phyloP scores from a whole-genome alignment of 352 stramenopile genomes.

The Globisporangium recalcitrans region DNA sequence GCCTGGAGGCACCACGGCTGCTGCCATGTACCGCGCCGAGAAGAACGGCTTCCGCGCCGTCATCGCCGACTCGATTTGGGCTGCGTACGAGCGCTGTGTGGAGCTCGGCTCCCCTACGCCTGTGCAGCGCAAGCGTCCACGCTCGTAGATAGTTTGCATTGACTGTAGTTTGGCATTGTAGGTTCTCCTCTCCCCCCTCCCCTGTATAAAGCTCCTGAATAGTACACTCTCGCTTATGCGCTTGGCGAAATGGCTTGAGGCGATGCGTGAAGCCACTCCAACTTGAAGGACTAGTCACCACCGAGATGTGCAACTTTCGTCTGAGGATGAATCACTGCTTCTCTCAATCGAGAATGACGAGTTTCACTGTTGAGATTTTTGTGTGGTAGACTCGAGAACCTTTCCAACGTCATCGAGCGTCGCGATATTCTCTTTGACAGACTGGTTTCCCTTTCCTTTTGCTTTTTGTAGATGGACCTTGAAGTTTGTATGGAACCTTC shows the following conservation, averaged over 20 bases:
- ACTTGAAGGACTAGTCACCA: slow-evolving; percentile 10
- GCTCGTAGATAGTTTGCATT: slow-evolving; percentile 28
- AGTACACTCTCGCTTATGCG: neutral
- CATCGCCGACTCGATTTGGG: slow-evolving; percentile 94
- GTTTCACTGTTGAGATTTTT: too few relatives aligned
- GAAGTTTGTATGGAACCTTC: slow-evolving; percentile 3
- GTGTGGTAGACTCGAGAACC: neutral
- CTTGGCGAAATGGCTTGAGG: neutral
- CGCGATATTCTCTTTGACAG: neutral
- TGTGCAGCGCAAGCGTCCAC: slow-evolving; percentile 58
- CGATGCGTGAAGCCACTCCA: neutral
- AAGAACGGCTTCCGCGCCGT: slow-evolving; percentile 93
- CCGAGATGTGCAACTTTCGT: slow-evolving; percentile 19
- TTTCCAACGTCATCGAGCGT: neutral
- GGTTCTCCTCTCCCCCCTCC: too few relatives aligned
- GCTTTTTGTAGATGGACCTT: neutral
- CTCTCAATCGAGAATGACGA: too few relatives aligned
- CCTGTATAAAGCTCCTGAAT: neutral
- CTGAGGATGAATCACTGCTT: neutral
- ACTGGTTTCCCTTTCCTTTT: neutral
- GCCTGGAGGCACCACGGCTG: slow-evolving; percentile 91
- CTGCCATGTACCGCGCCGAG: slow-evolving; percentile 93
- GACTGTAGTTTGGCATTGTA: neutral
- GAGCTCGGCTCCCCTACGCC: slow-evolving; percentile 89
- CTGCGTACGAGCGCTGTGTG: slow-evolving; percentile 90